Percentiles rank a stretch among this genome's conserved stretches.
phyloP scores from a whole-genome alignment of 768 basidiomycete species.

The Termitomyces sp. region DNA sequence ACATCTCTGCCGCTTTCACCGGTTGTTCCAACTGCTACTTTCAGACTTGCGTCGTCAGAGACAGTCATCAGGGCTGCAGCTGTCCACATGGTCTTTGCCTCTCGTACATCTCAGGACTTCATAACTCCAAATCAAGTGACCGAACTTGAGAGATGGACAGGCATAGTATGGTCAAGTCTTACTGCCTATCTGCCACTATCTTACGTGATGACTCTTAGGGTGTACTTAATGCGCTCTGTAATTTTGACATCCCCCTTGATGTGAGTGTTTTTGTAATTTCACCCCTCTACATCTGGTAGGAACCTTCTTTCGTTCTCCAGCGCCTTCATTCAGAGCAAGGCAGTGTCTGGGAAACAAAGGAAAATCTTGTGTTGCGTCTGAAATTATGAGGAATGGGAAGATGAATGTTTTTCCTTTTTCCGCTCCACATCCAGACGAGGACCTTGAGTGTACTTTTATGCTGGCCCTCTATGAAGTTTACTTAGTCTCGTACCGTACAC shows the following conservation, averaged over 20 bases:
- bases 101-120: slow-evolving; percentile 63
- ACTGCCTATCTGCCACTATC: background rate
- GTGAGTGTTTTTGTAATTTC: slow-evolving; percentile 30
- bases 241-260: slow-evolving; percentile 39
- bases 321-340: slow-evolving; percentile 46
- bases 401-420: too few species aligned
- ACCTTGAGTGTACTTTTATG: too few species aligned
- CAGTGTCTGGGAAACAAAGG: slow-evolving; percentile 47
- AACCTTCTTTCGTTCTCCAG: slow-evolving; percentile 21
- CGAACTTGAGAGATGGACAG: slow-evolving; percentile 56
- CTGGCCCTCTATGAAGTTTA: too few species aligned
- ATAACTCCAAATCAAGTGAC: slow-evolving; percentile 65
- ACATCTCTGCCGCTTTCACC: slow-evolving; percentile 22
- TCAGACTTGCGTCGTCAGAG: slow-evolving; percentile 18
- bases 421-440: too few species aligned
- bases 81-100: slow-evolving; percentile 80
- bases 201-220: slow-evolving; percentile 25
- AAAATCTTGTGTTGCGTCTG: too few species aligned
- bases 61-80: slow-evolving; percentile 67
- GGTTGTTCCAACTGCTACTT: slow-evolving; percentile 9
- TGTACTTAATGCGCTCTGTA: slow-evolving; percentile 50
- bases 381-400: too few species aligned
- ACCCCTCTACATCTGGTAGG: slow-evolving; percentile 4
- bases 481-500: too few species aligned
- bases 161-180: slow-evolving; percentile 27